Base-by-base conservation (phyloP, 176 grass and related monocot genomes). In the Musa itinerans region DNA sequence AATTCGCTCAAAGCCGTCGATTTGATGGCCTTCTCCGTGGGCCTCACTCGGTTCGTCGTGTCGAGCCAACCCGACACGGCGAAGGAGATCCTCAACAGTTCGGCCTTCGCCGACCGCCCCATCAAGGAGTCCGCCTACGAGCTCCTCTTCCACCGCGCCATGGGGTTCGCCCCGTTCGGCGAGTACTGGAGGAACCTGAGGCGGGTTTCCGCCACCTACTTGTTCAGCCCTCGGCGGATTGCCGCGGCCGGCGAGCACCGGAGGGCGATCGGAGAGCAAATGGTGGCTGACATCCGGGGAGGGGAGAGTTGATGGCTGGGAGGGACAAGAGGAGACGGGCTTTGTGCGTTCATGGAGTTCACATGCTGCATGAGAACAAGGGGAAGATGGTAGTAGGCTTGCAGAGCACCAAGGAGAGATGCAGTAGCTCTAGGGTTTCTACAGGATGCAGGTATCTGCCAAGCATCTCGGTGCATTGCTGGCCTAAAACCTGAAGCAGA, bases 1-100 rank as follows among this genome's bases (percentile, higher is more conserved):
- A 25, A 16, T 15, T 70, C 16, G 16, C 8, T 51, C 68, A 70
- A 52, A 50, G 68, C 68, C 68, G 19, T 25, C 43, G 43, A 51
- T 48, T 51, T 93, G 62, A 89, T 83, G 93, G 85, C 90, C 21
- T 90, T 90, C 80, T 93, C 93, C 1, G 87, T 93, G 21, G 93
- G 93, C 0, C 34, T 97, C 48, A 86, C 93, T 59, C 67, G 67
- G 29, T 69, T 69, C 67, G 19, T 69, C 8, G 67, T 69, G 29
- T 48, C 67, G 16, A 69, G 67, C 67, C 67, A 69, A 14, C 67
- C 67, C 34, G 67, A 69, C 67, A 69, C 67, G 1, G 67, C 67
- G 15, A 69, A 69, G 67, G 67, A 69, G 34, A 69, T 69, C 34
- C 67, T 69, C 29, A 50, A 48, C 29, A 69, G 67, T 9, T 69